Evolutionary conservation across 352 stramenopile genomes (phyloP), one percentile per base, ranked within the genome.

Genomic region (Phytophthora europaea): DNA sequence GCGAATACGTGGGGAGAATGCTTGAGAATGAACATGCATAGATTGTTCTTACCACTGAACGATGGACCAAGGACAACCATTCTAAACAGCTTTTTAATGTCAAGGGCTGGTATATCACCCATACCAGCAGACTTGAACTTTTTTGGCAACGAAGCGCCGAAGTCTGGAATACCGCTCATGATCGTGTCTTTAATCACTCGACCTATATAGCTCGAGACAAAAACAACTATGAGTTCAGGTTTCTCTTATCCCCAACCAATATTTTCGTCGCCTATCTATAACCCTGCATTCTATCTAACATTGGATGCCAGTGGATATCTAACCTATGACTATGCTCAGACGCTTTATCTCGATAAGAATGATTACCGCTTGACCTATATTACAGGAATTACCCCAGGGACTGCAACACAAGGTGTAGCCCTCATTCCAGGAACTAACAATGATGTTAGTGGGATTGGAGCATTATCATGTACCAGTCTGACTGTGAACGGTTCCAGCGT

Each of bases 181-280:
- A 51, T 51, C 45, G 45, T 51, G 40, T 48, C 40, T 48, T 48
- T 48, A 48, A 48, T 48, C 40, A 51, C 45, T 51, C 45, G 45
- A 51, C 26, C 22, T 12, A 18, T 18, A 22, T 57, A 45, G 23
- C 26, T 22, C 51, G 38, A 45, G 38, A n/a, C 51, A 57, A 38
- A 40, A 57, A 20, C 6, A 18, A 15, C 53, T 47, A 59, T 33
- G 53, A 59, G 31, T 28, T 15, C 28, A 8, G 51, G 51, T 15
- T 57, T 57, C 38, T 45, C 38, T 45, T 45, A 45, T 45, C 38
- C 38, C 38, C 1, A 45, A 3, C 38, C 38, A 45, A 45, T 45
- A 4, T 45, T 45, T 45, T 4, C 38, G n/a, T 45, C 38, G 12
- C 38, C 38, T 45, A 45, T 45, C 45, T 51, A 51, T 26, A 59